Conservation (phyloP, 345 rosid genomes). For the Eucalyptus pauciflora region DNA sequence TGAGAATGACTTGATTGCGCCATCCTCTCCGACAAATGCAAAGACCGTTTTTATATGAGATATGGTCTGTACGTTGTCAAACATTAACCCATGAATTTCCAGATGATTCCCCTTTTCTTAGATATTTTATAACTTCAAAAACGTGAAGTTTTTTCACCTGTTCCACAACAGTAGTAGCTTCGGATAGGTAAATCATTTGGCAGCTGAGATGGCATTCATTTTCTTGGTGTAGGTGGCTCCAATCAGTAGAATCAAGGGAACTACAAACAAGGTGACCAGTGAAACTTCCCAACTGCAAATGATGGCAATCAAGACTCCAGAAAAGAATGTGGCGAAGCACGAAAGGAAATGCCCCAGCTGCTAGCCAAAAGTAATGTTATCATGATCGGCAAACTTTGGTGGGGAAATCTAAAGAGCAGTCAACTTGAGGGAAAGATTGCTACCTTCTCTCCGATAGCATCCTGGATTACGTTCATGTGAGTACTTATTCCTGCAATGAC, state of each 20-base stretch:
- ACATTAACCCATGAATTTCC: not conserved
- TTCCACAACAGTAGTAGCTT: slow-evolving; percentile 47
- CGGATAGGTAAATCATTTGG: slow-evolving; percentile 31
- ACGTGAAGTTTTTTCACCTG: slow-evolving; percentile 7
- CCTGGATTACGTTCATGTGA: slow-evolving; percentile 53
- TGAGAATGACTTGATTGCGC: slow-evolving; percentile 27
- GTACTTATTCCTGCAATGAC: slow-evolving; percentile 34
- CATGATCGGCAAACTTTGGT: not conserved
- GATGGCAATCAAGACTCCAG: slow-evolving; percentile 39
- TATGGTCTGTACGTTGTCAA: slow-evolving; percentile 15
- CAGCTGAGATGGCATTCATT: slow-evolving; percentile 34
- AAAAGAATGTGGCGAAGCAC: slow-evolving; percentile 38
- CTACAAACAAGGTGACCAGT: slow-evolving; percentile 28
- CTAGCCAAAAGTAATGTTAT: not conserved
- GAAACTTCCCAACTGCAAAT: slow-evolving; percentile 58
- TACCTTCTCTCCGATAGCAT: slow-evolving; percentile 61
- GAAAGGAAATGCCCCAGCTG: slow-evolving; percentile 62
- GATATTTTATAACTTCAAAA: not conserved
- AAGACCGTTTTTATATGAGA: slow-evolving; percentile 55
- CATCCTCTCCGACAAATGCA: slow-evolving; percentile 46
- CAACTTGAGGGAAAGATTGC: not conserved
- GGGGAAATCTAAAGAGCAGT: not conserved
- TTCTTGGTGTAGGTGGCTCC: slow-evolving; percentile 54
- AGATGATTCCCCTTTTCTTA: not conserved
- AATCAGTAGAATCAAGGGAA: slow-evolving; percentile 34